Evolutionary conservation across 306 rosid genomes (phyloP).

Genomic region (Lathyrus tuberosus): DNA sequence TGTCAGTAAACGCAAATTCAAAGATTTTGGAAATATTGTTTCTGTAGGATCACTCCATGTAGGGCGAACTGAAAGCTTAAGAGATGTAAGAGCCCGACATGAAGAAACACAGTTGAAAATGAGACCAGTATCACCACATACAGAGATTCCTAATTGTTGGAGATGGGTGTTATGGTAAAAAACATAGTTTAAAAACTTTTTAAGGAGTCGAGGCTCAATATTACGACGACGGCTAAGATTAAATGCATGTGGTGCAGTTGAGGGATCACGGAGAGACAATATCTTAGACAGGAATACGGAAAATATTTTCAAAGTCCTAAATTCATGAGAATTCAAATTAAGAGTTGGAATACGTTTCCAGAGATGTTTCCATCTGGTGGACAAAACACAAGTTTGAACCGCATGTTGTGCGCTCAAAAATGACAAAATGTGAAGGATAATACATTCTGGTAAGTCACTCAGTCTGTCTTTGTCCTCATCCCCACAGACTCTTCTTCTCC

Average conservation of each 20-base stretch:
- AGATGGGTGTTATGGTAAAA: not conserved
- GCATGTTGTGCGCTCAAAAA: conserved; percentile 1
- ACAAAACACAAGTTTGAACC: conserved; percentile 31
- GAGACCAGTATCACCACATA: not conserved
- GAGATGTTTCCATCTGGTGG: conserved; percentile 29
- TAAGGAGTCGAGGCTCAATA: not conserved
- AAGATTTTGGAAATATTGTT: conserved; percentile 10
- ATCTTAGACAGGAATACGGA: not conserved
- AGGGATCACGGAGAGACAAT: not conserved
- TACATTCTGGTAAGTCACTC: conserved; percentile 28
- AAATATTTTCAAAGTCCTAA: not conserved
- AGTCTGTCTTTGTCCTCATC: not conserved
- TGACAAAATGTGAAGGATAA: conserved; percentile 28
- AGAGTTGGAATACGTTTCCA: conserved; percentile 20
- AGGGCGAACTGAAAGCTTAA: not conserved
- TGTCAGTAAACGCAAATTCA: conserved; percentile 1
- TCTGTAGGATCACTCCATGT: not conserved
- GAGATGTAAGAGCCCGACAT: not conserved
- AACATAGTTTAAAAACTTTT: not conserved
- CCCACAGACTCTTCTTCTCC: not conserved
- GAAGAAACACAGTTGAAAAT: not conserved
- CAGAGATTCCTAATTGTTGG: not conserved
- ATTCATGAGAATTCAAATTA: not conserved
- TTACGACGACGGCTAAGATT: not conserved
- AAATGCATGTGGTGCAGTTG: not conserved